phyloP scores from a whole-genome alignment of 2,329 filamentous ascomycete species.

The Chrysoporthe austroafricana region DNA sequence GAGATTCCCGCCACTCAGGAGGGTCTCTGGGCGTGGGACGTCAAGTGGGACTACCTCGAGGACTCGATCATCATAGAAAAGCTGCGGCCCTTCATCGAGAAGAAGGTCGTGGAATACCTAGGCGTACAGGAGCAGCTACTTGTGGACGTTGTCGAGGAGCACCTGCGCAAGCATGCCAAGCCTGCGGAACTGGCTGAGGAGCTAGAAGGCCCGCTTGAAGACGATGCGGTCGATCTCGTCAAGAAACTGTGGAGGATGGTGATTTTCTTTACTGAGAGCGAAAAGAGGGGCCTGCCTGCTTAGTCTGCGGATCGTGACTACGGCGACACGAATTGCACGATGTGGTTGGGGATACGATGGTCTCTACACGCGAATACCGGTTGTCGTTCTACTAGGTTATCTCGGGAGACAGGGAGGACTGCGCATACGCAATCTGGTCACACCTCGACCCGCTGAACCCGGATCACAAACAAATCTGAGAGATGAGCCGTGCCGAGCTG shows the following conservation, averaged over 20 bases:
- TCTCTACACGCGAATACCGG: slow-evolving; percentile 4
- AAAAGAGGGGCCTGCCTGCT: slow-evolving; percentile 82
- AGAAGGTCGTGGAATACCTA: slow-evolving; percentile 96
- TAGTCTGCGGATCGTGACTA: slow-evolving; percentile 40
- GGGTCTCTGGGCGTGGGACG: slow-evolving; percentile 87
- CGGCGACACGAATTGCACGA: slow-evolving; percentile 11
- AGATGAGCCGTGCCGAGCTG: not conserved
- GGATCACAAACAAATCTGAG: not conserved
- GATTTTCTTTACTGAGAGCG: slow-evolving; percentile 95
- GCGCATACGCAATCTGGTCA: not conserved
- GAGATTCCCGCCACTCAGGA: slow-evolving; percentile 89
- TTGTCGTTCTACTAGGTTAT: slow-evolving; percentile 11
- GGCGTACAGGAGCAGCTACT: slow-evolving; percentile 96
- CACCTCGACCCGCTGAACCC: slow-evolving; percentile 2
- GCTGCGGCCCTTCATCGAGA: slow-evolving; percentile 92
- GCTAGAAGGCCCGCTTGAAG: slow-evolving; percentile 86
- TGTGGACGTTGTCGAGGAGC: slow-evolving; percentile 89
- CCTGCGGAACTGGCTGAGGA: slow-evolving; percentile 85
- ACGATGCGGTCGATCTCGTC: slow-evolving; percentile 90
- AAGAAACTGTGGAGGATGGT: slow-evolving; percentile 99
- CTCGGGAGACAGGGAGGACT: slow-evolving; percentile 15
- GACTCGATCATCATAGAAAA: slow-evolving; percentile 81
- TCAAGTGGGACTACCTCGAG: slow-evolving; percentile 92
- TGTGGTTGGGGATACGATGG: not conserved
- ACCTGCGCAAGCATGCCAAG: slow-evolving; percentile 73